These are phyloP conservation scores for Penicillium bovifimosum DNA, from an alignment of 495 filamentous ascomycete genomes.

Conservation along the genomic window DNA sequence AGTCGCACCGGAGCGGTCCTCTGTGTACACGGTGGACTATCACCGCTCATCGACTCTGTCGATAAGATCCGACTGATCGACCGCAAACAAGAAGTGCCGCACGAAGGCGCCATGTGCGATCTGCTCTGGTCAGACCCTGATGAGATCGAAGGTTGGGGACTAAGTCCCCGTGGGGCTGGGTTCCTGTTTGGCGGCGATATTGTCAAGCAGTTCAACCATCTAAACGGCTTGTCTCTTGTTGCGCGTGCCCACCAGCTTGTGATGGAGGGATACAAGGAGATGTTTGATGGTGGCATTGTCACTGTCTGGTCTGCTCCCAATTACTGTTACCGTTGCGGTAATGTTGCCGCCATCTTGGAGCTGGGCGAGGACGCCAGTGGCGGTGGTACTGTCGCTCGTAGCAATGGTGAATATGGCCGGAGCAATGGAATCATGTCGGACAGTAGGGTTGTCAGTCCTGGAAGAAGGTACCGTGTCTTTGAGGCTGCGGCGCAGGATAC, in stretches of 20 bases:
- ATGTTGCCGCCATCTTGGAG: slow-evolving; percentile 93
- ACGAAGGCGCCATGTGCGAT: slow-evolving; percentile 99
- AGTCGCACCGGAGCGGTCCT: slow-evolving; percentile 77
- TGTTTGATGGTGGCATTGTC: slow-evolving; percentile 92
- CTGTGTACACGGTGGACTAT: slow-evolving; percentile 92
- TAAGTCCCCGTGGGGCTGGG: slow-evolving; percentile 89
- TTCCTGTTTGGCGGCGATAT: slow-evolving; percentile 97
- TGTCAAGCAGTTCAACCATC: slow-evolving; percentile 90
- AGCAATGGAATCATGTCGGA: slow-evolving; percentile 40
- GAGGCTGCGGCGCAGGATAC: slow-evolving; percentile 95
- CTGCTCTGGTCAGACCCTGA: slow-evolving; percentile 97
- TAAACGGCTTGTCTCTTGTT: slow-evolving; percentile 85
- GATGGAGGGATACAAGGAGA: slow-evolving; percentile 99
- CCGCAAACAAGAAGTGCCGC: slow-evolving; percentile 95
- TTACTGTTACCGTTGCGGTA: slow-evolving; percentile 97
- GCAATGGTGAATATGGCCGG: slow-evolving; percentile 70
- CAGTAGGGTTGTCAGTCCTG: slow-evolving; percentile 62
- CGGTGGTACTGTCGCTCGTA: slow-evolving; percentile 68
- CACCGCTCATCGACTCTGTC: slow-evolving; percentile 84
- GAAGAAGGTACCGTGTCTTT: slow-evolving; percentile 89
- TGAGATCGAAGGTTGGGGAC: slow-evolving; percentile 96
- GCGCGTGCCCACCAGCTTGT: slow-evolving; percentile 95
- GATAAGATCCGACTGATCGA: slow-evolving; percentile 95
- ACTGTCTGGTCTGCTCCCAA: slow-evolving; percentile 98
- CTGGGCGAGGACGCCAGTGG: slow-evolving; percentile 77